Evolutionary conservation across 306 rosid genomes (phyloP).

Genomic region (Boehmeria nivea): DNA sequence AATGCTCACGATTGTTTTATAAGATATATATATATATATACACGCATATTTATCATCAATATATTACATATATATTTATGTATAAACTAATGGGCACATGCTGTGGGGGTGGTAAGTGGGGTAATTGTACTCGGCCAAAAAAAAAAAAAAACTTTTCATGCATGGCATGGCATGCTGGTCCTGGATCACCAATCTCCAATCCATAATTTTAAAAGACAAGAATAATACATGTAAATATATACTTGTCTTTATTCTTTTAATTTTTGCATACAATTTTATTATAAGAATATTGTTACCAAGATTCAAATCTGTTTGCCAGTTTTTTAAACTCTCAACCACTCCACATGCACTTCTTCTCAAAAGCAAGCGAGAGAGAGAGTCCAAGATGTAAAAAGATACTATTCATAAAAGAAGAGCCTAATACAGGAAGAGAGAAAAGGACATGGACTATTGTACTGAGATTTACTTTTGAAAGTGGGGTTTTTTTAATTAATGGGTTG

Average conservation of each 20-base stretch:
- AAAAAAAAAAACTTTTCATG: slow-evolving; percentile 34
- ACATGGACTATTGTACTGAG: slow-evolving; percentile 10
- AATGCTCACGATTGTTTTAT: slow-evolving; percentile 33
- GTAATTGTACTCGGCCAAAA: slow-evolving; percentile 16
- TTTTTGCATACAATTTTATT: slow-evolving; percentile 15
- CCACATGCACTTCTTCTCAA: slow-evolving; percentile 42
- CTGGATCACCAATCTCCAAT: slow-evolving; percentile 52
- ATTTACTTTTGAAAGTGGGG: slow-evolving; percentile 6
- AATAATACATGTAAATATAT: neutral
- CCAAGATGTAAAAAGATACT: slow-evolving; percentile 24
- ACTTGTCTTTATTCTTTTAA: too few relatives aligned
- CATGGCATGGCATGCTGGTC: too few relatives aligned
- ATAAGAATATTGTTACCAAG: slow-evolving; percentile 3
- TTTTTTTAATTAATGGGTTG: neutral
- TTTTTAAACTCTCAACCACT: slow-evolving; percentile 43
- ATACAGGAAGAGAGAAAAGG: neutral
- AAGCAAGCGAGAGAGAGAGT: slow-evolving; percentile 16
- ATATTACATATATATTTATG: neutral
- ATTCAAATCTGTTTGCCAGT: slow-evolving; percentile 22
- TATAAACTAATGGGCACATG: slow-evolving; percentile 43
- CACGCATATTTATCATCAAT: too few relatives aligned
- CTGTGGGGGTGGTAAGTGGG: slow-evolving; percentile 43
- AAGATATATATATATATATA: neutral
- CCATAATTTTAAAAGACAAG: slow-evolving; percentile 20
- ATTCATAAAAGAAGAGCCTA: neutral